These are phyloP conservation scores for Tetratostichococcus sp. DNA, from an alignment of 139 green algal species.

Conservation along the genomic window DNA sequence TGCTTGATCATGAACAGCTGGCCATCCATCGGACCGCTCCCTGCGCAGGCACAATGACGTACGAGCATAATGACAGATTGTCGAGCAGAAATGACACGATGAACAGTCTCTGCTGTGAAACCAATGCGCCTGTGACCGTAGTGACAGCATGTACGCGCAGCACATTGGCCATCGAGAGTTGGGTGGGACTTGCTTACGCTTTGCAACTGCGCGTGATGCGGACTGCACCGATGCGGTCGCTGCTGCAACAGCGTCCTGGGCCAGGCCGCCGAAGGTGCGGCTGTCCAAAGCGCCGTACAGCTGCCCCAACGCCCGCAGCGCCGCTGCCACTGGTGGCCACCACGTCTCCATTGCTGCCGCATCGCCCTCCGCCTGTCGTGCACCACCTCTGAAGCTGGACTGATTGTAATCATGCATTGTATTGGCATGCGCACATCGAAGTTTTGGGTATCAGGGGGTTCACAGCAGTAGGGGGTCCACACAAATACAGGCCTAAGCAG, in stretches of 20 bases:
- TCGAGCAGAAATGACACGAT: too few species aligned
- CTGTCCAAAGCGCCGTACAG: slow-evolving; percentile 83
- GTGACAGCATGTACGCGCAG: too few species aligned
- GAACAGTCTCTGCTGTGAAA: too few species aligned
- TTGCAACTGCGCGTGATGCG: slow-evolving; percentile 28
- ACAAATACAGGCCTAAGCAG: too few species aligned
- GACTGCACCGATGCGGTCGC: slow-evolving; percentile 64
- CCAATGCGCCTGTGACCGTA: too few species aligned
- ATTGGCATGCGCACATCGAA: too few species aligned
- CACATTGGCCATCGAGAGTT: too few species aligned
- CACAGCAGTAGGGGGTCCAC: too few species aligned
- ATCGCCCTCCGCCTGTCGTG: neutral
- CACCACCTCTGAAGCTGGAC: too few species aligned
- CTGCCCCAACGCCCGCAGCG: slow-evolving; percentile 81
- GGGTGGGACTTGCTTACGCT: slow-evolving; percentile 4
- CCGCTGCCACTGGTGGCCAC: slow-evolving; percentile 79
- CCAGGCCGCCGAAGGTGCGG: slow-evolving; percentile 80
- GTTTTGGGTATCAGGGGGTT: too few species aligned
- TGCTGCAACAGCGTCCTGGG: slow-evolving; percentile 80
- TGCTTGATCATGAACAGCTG: slow-evolving; percentile 94
- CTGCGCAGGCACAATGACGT: neutral
- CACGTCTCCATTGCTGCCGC: slow-evolving; percentile 25
- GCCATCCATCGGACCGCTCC: slow-evolving; percentile 53
- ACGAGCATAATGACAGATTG: too few species aligned
- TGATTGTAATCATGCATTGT: too few species aligned